Evolutionary conservation across 2,329 filamentous ascomycete species (phyloP).

Genomic region (Colletotrichum noveboracense): DNA sequence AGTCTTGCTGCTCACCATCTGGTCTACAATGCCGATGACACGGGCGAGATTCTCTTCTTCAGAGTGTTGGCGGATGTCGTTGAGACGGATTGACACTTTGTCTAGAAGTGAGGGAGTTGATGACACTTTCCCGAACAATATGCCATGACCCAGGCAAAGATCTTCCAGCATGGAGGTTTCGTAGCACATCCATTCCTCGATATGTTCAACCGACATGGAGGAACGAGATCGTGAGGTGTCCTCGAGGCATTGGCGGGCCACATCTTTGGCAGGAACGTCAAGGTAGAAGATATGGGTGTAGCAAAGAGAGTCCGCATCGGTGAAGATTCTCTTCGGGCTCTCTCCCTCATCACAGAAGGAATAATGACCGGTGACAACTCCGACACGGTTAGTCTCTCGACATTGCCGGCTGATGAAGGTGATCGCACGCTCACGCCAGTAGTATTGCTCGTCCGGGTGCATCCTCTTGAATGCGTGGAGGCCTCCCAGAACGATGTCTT

Average conservation of each 20-base stretch:
- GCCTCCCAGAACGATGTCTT: not conserved
- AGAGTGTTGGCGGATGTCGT: not conserved
- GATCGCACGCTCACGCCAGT: not conserved
- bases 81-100: not conserved
- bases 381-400: not conserved
- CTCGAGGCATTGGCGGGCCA: not conserved
- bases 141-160: not conserved
- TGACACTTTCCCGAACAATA: not conserved
- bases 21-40: not conserved
- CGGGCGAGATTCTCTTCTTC: not conserved
- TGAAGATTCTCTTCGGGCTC: not conserved
- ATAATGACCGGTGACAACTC: not conserved
- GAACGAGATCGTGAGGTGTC: not conserved
- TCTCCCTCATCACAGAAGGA: not conserved
- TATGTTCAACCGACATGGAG: not conserved
- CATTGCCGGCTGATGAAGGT: not conserved
- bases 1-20: not conserved
- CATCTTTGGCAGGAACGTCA: not conserved
- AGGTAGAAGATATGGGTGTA: not conserved
- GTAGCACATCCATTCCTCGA: not conserved
- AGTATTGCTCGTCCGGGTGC: not conserved
- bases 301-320: not conserved
- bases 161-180: not conserved
- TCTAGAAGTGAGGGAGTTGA: not conserved
- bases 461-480: not conserved